Percentiles rank a stretch among this genome's conserved stretches.
These are phyloP conservation scores for Candida wancherniae DNA, from an alignment of 805 yeast genomes.

Conservation along the genomic window DNA sequence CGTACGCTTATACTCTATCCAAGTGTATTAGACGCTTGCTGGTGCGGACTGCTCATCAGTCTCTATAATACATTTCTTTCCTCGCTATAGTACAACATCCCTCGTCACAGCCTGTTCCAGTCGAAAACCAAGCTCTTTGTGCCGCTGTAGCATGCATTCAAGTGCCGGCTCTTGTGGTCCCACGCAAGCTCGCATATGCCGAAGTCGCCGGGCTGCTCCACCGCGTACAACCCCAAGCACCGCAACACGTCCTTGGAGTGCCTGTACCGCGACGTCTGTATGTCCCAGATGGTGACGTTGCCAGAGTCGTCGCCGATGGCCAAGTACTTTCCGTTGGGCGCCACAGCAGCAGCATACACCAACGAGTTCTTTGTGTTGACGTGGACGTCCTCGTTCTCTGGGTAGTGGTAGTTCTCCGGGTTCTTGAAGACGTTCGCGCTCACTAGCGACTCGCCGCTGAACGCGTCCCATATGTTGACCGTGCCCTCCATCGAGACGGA, in stretches of 20 bases:
- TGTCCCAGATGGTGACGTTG: constrained; percentile 48
- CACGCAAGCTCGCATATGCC: constrained; percentile 39
- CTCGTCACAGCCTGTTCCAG: constrained; percentile 7
- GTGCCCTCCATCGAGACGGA: constrained; percentile 66
- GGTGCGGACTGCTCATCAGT: no score
- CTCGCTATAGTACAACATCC: neutral
- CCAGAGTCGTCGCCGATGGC: constrained; percentile 70
- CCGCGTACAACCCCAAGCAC: constrained; percentile 23
- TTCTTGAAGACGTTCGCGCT: constrained; percentile 28
- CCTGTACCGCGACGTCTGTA: constrained; percentile 17
- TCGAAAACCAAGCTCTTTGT: constrained; percentile 17
- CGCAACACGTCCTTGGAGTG: constrained; percentile 15
- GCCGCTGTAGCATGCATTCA: constrained; percentile 34
- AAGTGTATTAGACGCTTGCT: neutral
- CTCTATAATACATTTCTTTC: constrained; percentile 1
- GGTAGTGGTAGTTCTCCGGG: constrained; percentile 19
- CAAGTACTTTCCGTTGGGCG: constrained; percentile 44
- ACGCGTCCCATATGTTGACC: constrained; percentile 61
- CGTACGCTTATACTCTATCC: no score
- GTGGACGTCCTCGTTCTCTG: constrained; percentile 7
- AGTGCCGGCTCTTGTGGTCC: constrained; percentile 24
- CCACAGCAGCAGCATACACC: constrained; percentile 49
- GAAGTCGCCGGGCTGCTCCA: constrained; percentile 6
- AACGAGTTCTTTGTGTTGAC: constrained; percentile 45
- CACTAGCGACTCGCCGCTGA: constrained; percentile 35